A percentile compares a stretch with the other conserved stretches of the same genome.
Evolutionary conservation across 257 asterid species (phyloP).

Genomic region (Haberlea rhodopensis): DNA sequence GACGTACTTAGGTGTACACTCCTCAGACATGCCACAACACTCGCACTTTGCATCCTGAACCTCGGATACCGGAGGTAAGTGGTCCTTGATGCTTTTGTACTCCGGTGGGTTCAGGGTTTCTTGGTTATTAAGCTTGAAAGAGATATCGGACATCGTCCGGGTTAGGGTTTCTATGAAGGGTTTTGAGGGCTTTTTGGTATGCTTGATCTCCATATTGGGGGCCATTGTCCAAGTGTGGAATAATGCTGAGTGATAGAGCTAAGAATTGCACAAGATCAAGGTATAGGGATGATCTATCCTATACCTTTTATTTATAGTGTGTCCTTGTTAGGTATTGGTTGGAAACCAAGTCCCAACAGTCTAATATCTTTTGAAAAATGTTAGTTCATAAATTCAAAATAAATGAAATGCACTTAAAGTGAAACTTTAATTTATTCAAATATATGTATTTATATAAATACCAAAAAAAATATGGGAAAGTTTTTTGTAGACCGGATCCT

Average conservation of each 20-base stretch:
- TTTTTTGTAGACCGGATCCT: no score
- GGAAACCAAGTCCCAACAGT: no score
- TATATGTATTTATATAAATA: no score
- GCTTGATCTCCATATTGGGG: slow-evolving; percentile 36
- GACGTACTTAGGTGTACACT: slow-evolving; percentile 71
- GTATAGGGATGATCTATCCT: background rate
- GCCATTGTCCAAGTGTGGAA: slow-evolving; percentile 31
- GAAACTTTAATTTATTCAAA: background rate
- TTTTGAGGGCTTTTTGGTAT: slow-evolving; percentile 43
- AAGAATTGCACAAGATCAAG: background rate
- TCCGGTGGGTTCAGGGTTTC: slow-evolving; percentile 24
- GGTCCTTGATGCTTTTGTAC: slow-evolving; percentile 10
- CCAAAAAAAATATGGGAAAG: no score
- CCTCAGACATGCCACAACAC: slow-evolving; percentile 92
- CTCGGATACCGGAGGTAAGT: slow-evolving; percentile 56
- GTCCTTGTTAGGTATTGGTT: background rate
- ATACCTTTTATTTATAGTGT: background rate
- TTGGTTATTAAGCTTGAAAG: slow-evolving; percentile 51
- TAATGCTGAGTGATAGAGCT: background rate
- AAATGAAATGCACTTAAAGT: background rate
- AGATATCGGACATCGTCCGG: slow-evolving; percentile 75
- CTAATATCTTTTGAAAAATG: background rate
- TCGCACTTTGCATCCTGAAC: slow-evolving; percentile 86
- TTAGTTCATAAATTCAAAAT: no score
- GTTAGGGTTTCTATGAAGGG: slow-evolving; percentile 55